Conservation (phyloP, 176 grass and related monocot genomes). For the Triticum monococcum region DNA sequence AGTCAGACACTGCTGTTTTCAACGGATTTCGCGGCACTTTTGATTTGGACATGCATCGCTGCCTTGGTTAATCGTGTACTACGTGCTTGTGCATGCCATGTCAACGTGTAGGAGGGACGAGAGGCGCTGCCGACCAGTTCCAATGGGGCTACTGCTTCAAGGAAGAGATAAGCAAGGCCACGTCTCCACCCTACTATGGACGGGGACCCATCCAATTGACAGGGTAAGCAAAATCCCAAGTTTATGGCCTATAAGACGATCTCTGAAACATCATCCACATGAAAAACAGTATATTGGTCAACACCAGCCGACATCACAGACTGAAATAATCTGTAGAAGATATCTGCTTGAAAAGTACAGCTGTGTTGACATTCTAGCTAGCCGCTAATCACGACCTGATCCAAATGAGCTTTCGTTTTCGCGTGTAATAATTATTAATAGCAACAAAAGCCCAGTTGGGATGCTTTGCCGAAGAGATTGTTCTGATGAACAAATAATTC, state of each 20-base stretch:
- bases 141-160: constrained; percentile 63
- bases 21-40: background rate
- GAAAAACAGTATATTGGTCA: background rate
- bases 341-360: constrained; percentile 9
- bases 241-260: background rate
- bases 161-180: constrained; percentile 28
- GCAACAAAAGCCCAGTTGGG: background rate
- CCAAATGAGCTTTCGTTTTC: background rate
- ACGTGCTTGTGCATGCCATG: background rate
- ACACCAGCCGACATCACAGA: background rate
- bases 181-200: constrained; percentile 27
- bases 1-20: background rate
- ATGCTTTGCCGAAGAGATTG: background rate
- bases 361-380: background rate
- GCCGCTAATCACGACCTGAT: background rate
- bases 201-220: constrained; percentile 60
- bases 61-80: background rate
- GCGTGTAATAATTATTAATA: background rate
- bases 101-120: constrained; percentile 28
- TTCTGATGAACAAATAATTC: background rate
- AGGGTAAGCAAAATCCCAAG: constrained; percentile 24
- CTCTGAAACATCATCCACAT: background rate
- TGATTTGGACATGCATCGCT: too few species aligned
- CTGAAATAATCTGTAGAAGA: background rate
- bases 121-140: constrained; percentile 31